Conservation (phyloP, 73 alveolate genomes). For the Strombidium stylifer region DNA sequence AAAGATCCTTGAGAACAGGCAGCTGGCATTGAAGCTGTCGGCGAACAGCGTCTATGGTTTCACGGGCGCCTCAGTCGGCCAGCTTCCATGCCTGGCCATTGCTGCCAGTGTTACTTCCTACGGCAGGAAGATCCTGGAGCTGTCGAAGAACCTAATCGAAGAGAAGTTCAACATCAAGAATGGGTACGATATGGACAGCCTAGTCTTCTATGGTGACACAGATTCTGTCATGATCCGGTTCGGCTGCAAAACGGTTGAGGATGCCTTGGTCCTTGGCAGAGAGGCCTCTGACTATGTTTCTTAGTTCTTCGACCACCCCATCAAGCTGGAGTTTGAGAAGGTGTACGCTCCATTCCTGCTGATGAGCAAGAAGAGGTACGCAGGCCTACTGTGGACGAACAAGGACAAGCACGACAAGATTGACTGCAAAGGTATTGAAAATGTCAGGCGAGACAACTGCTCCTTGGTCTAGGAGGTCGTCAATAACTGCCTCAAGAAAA, state of each 20-base stretch:
- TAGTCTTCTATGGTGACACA: slow-evolving; percentile 87
- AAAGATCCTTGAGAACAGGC: slow-evolving; percentile 97
- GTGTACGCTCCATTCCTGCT: slow-evolving; percentile 81
- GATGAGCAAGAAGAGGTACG: slow-evolving; percentile 78
- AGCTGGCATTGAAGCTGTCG: slow-evolving; percentile 97
- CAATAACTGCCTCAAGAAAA: slow-evolving; percentile 69
- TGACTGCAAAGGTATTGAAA: slow-evolving; percentile 98
- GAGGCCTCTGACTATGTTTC: slow-evolving; percentile 81
- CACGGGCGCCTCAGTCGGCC: slow-evolving; percentile 87
- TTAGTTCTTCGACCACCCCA: slow-evolving; percentile 73
- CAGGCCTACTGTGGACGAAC: slow-evolving; percentile 79
- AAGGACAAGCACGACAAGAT: slow-evolving; percentile 62
- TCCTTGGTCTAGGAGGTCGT: slow-evolving; percentile 86
- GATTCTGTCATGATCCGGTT: slow-evolving; percentile 89
- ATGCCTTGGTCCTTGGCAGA: slow-evolving; percentile 71
- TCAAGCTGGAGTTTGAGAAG: slow-evolving; percentile 83
- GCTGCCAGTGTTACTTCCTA: slow-evolving; percentile 87
- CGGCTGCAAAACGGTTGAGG: slow-evolving; percentile 68
- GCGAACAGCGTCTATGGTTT: slow-evolving; percentile 97
- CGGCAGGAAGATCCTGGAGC: slow-evolving; percentile 89
- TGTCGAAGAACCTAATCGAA: slow-evolving; percentile 61
- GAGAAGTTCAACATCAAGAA: slow-evolving; percentile 59
- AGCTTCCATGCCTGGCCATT: slow-evolving; percentile 79
- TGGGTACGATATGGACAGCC: slow-evolving; percentile 60
- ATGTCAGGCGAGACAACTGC: slow-evolving; percentile 99